A percentile compares a stretch with the other conserved stretches of the same genome.
Evolutionary conservation across 768 basidiomycete species (phyloP).

Genomic region (Suillus subaureus): DNA sequence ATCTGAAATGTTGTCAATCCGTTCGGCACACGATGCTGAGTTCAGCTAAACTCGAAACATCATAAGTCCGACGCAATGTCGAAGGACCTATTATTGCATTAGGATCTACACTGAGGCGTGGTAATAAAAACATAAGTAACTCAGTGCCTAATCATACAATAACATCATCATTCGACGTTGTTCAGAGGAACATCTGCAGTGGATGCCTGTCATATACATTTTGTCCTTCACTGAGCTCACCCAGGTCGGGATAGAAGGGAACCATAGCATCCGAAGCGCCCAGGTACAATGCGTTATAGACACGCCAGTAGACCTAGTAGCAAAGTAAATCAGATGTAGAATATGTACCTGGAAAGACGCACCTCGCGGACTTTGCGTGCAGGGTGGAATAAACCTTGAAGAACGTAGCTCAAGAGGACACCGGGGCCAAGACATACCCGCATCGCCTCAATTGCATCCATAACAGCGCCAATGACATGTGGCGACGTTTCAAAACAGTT

Average conservation of each 20-base stretch:
- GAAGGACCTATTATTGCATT: slow-evolving; percentile 2
- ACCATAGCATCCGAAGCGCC: slow-evolving; percentile 91
- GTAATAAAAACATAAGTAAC: slow-evolving; percentile 7
- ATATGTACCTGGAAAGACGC: slow-evolving; percentile 21
- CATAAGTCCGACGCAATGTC: background rate
- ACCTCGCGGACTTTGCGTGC: slow-evolving; percentile 97
- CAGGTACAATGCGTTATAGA: slow-evolving; percentile 94
- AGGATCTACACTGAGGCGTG: background rate
- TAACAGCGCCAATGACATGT: slow-evolving; percentile 96
- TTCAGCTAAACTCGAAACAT: background rate
- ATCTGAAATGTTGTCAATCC: background rate
- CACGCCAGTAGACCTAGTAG: slow-evolving; percentile 79
- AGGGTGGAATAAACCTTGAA: slow-evolving; percentile 97
- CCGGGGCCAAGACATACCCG: slow-evolving; percentile 94
- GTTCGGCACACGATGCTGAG: background rate
- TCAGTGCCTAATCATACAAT: slow-evolving; percentile 9
- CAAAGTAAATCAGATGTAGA: background rate
- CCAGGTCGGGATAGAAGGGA: slow-evolving; percentile 91
- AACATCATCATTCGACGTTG: background rate
- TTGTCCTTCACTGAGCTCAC: slow-evolving; percentile 88
- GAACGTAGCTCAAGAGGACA: slow-evolving; percentile 85
- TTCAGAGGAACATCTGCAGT: slow-evolving; percentile 79
- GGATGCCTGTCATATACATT: slow-evolving; percentile 87
- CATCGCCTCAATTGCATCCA: slow-evolving; percentile 99
- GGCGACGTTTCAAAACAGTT: slow-evolving; percentile 99